Base-by-base conservation (phyloP, 2,329 filamentous ascomycete species). In the Fusarium keratoplasticum region DNA sequence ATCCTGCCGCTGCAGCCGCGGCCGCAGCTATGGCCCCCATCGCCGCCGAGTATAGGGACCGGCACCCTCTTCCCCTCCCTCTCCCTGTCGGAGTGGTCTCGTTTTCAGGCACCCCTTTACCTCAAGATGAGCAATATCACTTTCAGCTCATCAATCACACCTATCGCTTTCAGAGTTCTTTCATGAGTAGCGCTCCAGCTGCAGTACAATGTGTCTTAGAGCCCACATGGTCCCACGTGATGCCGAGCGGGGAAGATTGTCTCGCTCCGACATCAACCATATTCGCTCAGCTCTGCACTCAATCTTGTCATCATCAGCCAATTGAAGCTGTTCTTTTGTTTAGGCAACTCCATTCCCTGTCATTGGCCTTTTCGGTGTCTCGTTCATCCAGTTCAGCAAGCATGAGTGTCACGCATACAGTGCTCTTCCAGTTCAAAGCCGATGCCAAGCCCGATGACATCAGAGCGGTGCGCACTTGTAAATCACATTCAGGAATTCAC, bases 391-490 rank as follows among this genome's bases (percentile, higher is more conserved):
- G 22, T 7, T 25, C 16, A 50, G 18, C 59, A 61, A 25, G 38
- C 47, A 75, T 75, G 72, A 60, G n/a, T 20, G 60, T 94, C 74
- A 84, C 89, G n/a, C 92, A 94, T 79, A 87, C 94, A 60, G 91
- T 94, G 4, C 84, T 93, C 29, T 92, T 94, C 76, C 86, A 90
- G 70, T 93, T 93, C 84, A 91, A 91, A 77, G 80, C 88, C 0
- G 83, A 83, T 1, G 80, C 85, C 2, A 83, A 84, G 1, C 74
- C 84, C 1, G 86, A 87, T 18, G 84, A 88, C 35, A 83, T 93
- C 9, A 83, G 89, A 74, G 86, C 89, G 76, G 92, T 92, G 82
- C 54, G 86, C 82, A 20, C 33, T 38, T 9, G 38, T 14, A 42
- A 20, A 40, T 29, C 20, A 57, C 14, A 8, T 27, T 27, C 16